Percentiles rank a stretch among this genome's conserved stretches.
These are phyloP conservation scores for Botrytis deweyae DNA, from an alignment of 2,329 filamentous ascomycete genomes.

Conservation along the genomic window DNA sequence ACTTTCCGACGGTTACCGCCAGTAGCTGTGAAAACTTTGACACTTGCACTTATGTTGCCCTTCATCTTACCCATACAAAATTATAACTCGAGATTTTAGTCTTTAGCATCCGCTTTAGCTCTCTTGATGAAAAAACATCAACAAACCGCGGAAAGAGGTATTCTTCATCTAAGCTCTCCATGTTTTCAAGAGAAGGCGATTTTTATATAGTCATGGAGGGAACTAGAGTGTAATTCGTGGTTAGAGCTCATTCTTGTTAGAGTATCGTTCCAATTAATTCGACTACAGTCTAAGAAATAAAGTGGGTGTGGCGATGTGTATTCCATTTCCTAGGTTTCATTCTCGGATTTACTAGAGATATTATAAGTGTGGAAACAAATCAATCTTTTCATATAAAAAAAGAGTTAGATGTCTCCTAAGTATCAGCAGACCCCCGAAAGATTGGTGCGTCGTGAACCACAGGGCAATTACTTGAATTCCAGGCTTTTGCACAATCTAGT, in stretches of 20 bases:
- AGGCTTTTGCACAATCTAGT: background rate
- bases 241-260: background rate
- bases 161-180: background rate
- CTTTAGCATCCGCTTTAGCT: no score
- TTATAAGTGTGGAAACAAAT: background rate
- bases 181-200: background rate
- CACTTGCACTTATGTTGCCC: no score
- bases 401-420: rapidly evolving
- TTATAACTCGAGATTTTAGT: no score
- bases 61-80: no score
- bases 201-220: background rate
- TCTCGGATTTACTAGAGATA: background rate
- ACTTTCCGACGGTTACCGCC: no score
- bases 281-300: background rate
- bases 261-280: background rate
- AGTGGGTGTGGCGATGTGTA: rapidly evolving
- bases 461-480: rapidly evolving
- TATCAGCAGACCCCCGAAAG: background rate
- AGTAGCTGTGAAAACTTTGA: no score
- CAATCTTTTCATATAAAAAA: background rate
- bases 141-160: no score
- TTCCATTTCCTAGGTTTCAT: background rate
- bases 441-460: background rate
- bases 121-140: no score
- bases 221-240: background rate